A percentile compares a stretch with the other conserved stretches of the same genome.
Conservation (phyloP, 2,329 filamentous ascomycete species). For the Penicillium sp. region DNA sequence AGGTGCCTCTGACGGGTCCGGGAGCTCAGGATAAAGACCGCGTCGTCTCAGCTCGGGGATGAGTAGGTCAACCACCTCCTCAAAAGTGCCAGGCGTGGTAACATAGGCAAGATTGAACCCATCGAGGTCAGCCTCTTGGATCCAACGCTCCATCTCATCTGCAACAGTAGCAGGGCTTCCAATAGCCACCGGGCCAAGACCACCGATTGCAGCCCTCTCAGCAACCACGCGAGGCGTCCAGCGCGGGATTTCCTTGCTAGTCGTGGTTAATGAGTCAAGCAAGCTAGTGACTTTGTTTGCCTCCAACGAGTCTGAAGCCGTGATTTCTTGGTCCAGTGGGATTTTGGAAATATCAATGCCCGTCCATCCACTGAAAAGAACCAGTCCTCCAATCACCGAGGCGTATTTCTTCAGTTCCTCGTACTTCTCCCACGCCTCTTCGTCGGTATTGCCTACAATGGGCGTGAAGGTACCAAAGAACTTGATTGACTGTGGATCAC, state of each 20-base stretch:
- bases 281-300: slow-evolving; percentile 53
- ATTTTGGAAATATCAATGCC: slow-evolving; percentile 61
- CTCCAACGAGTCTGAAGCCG: slow-evolving; percentile 55
- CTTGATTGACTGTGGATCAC: slow-evolving; percentile 59
- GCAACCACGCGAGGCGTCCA: slow-evolving; percentile 50
- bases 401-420: slow-evolving; percentile 55
- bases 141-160: slow-evolving; percentile 51
- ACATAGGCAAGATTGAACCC: slow-evolving; percentile 50
- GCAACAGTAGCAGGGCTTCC: slow-evolving; percentile 50
- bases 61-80: slow-evolving; percentile 53
- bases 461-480: slow-evolving; percentile 56
- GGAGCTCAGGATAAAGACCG: slow-evolving; percentile 43
- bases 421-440: slow-evolving; percentile 56
- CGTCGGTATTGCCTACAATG: slow-evolving; percentile 52
- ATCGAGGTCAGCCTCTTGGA: slow-evolving; percentile 46
- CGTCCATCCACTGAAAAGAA: slow-evolving; percentile 59
- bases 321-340: slow-evolving; percentile 58
- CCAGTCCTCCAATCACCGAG: slow-evolving; percentile 55
- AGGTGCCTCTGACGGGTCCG: slow-evolving; percentile 20
- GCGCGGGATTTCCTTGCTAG: slow-evolving; percentile 49
- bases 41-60: slow-evolving; percentile 49
- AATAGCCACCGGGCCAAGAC: slow-evolving; percentile 50
- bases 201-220: slow-evolving; percentile 51
- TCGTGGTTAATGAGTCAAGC: slow-evolving; percentile 51
- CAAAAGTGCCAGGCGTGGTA: slow-evolving; percentile 54